A percentile compares a stretch with the other conserved stretches of the same genome.
These are phyloP conservation scores for Tetrapisispora taiwanensis DNA, from an alignment of 805 yeast species.

Conservation along the genomic window DNA sequence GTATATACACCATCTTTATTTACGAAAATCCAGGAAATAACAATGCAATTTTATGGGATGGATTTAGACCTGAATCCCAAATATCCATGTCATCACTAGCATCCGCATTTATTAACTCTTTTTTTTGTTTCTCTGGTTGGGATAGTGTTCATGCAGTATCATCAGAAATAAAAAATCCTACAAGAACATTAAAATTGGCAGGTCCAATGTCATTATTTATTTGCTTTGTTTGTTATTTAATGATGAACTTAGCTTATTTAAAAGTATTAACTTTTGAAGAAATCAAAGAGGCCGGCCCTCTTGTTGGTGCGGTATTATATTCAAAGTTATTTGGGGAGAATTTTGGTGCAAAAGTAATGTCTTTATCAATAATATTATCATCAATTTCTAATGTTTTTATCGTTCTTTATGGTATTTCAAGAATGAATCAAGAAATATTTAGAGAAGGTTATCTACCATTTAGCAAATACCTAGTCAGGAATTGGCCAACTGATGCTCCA, in stretches of 20 bases:
- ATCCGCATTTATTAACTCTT: slow-evolving; percentile 46
- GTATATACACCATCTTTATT: slow-evolving; percentile 46
- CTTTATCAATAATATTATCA: slow-evolving; percentile 49
- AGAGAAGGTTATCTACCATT: slow-evolving; percentile 54
- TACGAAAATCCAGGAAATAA: slow-evolving; percentile 4
- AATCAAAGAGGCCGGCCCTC: slow-evolving; percentile 43
- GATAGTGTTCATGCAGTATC: slow-evolving; percentile 49
- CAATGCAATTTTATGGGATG: slow-evolving; percentile 9
- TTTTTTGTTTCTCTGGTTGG: slow-evolving; percentile 58
- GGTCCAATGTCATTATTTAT: slow-evolving; percentile 46
- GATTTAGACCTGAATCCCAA: slow-evolving; percentile 22
- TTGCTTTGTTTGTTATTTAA: slow-evolving; percentile 39
- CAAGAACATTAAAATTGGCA: slow-evolving; percentile 46
- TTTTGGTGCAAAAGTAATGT: slow-evolving; percentile 44
- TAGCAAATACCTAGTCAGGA: slow-evolving; percentile 41
- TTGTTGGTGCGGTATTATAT: slow-evolving; percentile 50
- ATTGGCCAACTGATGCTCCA: slow-evolving; percentile 49
- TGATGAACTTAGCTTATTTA: slow-evolving; percentile 48
- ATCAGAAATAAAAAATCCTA: slow-evolving; percentile 52
- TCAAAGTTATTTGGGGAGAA: slow-evolving; percentile 44
- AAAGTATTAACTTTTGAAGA: slow-evolving; percentile 46
- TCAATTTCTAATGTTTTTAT: slow-evolving; percentile 56
- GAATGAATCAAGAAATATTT: slow-evolving; percentile 57
- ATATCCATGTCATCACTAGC: slow-evolving; percentile 40
- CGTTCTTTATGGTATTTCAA: slow-evolving; percentile 46